A percentile compares a stretch with the other conserved stretches of the same genome.
These are phyloP conservation scores for Dioscorea alata DNA, from an alignment of 106 monocot species.

Conservation along the genomic window DNA sequence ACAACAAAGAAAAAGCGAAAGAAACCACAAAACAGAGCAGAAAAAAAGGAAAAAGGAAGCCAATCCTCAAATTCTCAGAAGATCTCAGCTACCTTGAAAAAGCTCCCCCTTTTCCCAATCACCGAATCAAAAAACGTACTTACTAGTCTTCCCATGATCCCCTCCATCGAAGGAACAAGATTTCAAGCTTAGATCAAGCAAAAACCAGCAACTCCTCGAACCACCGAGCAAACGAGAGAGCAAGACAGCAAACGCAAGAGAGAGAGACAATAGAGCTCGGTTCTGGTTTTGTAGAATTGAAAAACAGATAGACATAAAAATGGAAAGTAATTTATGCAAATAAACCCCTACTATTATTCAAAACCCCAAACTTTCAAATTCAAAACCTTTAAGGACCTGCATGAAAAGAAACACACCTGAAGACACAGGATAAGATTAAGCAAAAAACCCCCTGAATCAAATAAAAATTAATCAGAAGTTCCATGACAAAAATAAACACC, in stretches of 20 bases:
- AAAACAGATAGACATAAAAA: neutral
- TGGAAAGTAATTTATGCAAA: neutral
- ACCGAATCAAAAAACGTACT: slow-evolving; percentile 17
- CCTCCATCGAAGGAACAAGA: neutral
- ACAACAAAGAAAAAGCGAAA: neutral
- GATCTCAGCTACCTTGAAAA: slow-evolving; percentile 3
- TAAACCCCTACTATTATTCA: neutral
- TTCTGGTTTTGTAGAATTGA: neutral
- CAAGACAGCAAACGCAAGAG: neutral
- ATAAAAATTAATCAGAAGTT: too few species aligned
- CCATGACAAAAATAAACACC: too few species aligned
- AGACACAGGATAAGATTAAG: too few species aligned
- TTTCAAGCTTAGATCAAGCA: neutral
- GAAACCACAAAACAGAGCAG: neutral
- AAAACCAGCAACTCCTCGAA: neutral
- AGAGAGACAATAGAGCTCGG: neutral
- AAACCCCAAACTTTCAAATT: too few species aligned
- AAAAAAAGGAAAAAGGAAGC: neutral
- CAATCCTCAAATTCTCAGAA: neutral
- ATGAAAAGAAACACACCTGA: too few species aligned
- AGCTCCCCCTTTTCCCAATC: neutral
- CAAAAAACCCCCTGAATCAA: too few species aligned
- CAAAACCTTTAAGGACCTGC: too few species aligned
- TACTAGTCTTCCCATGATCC: slow-evolving; percentile 33
- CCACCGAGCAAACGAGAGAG: neutral